Conservation (phyloP, 306 rosid species). For the Clitoria ternatea region DNA sequence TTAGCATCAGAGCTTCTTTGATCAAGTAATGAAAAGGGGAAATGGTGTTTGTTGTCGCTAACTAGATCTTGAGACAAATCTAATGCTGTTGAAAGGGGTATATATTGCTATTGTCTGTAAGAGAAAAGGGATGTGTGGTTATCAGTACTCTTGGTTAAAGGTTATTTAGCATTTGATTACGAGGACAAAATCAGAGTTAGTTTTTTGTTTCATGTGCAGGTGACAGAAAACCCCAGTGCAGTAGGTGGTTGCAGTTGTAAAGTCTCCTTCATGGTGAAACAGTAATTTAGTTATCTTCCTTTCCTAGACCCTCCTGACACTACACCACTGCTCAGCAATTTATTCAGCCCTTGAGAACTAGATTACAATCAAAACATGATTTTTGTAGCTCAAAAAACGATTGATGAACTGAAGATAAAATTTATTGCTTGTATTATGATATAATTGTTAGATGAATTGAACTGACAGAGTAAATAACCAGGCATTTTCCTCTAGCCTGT, state of each 20-base stretch:
- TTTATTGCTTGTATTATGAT: slow-evolving; percentile 13
- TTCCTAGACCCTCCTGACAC: slow-evolving; percentile 1
- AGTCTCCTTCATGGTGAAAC: slow-evolving; percentile 91
- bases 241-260: slow-evolving; percentile 97
- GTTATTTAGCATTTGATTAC: too few relatives aligned
- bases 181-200: background rate
- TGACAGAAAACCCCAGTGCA: slow-evolving; percentile 87
- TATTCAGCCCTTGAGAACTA: background rate
- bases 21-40: background rate
- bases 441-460: slow-evolving; percentile 13
- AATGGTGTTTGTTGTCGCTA: background rate
- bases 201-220: slow-evolving; percentile 52
- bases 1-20: background rate
- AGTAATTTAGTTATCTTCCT: slow-evolving; percentile 26
- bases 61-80: background rate
- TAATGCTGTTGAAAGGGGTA: background rate
- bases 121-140: background rate
- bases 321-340: background rate
- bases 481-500: slow-evolving; percentile 20
- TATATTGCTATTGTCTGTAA: background rate
- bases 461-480: slow-evolving; percentile 5
- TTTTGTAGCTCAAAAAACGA: slow-evolving; percentile 2
- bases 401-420: slow-evolving; percentile 13
- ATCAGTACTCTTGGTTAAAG: too few relatives aligned
- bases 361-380: background rate